Evolutionary conservation across 805 yeast genomes (phyloP).

Genomic region (Cephaloascus fragrans): DNA sequence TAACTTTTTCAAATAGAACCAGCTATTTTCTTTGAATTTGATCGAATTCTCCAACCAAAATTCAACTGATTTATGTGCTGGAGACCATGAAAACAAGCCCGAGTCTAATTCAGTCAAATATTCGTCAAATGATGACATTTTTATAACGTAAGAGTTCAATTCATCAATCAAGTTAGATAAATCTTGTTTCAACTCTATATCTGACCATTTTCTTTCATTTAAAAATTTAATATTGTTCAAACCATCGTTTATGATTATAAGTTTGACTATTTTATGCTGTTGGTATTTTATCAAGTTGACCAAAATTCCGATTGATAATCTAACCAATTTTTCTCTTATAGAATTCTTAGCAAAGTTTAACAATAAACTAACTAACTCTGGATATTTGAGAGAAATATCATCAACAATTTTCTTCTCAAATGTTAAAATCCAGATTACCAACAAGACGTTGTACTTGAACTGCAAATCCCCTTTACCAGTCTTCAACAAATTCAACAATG

Average conservation of each 20-base stretch:
- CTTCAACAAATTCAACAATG: slow-evolving; percentile 35
- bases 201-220: slow-evolving; percentile 87
- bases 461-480: slow-evolving; percentile 51
- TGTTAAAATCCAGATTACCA: slow-evolving; percentile 78
- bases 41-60: slow-evolving; percentile 83
- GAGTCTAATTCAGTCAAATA: slow-evolving; percentile 77
- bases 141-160: slow-evolving; percentile 65
- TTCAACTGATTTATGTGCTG: slow-evolving; percentile 80
- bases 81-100: slow-evolving; percentile 76
- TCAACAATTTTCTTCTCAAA: slow-evolving; percentile 49
- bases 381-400: slow-evolving; percentile 41
- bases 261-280: slow-evolving; percentile 46
- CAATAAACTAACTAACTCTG: slow-evolving; percentile 42
- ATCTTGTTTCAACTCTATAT: slow-evolving; percentile 78
- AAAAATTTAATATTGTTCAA: slow-evolving; percentile 57
- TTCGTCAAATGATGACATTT: slow-evolving; percentile 87
- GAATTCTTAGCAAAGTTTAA: slow-evolving; percentile 62
- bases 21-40: slow-evolving; percentile 69
- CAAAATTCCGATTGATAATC: slow-evolving; percentile 72
- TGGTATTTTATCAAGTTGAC: slow-evolving; percentile 43
- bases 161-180: slow-evolving; percentile 45
- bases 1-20: slow-evolving; percentile 59
- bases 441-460: slow-evolving; percentile 69
- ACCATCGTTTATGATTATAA: slow-evolving; percentile 68
- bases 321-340: slow-evolving; percentile 83